Conservation (phyloP, 1,284 basidiomycete genomes). For the Cronartium quercuum region DNA sequence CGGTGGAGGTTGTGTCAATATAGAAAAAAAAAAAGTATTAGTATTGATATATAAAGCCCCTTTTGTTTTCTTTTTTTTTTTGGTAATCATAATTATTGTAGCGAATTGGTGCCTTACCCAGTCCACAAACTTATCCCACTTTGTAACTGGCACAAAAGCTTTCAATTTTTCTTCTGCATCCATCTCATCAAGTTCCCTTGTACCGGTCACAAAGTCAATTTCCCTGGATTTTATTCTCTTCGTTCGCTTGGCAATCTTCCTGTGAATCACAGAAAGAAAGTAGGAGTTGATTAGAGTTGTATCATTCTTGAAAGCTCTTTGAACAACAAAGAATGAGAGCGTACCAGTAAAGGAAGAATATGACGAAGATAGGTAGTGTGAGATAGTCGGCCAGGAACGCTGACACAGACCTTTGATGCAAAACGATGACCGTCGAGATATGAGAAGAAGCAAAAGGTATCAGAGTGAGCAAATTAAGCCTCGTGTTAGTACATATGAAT, state of each 20-base stretch:
- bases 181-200: conserved; percentile 59
- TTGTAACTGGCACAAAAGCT: conserved; percentile 19
- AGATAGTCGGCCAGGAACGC: conserved; percentile 65
- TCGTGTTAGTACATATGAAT: too few species aligned
- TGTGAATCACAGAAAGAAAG: not conserved
- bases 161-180: conserved; percentile 49
- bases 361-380: conserved; percentile 67
- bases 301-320: not conserved
- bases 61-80: not conserved
- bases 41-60: not conserved
- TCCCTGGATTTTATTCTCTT: conserved; percentile 29
- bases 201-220: conserved; percentile 51
- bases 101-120: conserved; percentile 5
- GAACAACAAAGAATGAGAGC: conserved; percentile 43
- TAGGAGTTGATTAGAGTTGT: not conserved
- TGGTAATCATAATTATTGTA: not conserved
- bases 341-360: conserved; percentile 62
- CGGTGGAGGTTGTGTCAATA: not conserved
- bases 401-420: conserved; percentile 37
- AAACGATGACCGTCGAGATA: too few species aligned
- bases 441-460: too few species aligned
- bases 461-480: too few species aligned
- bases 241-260: conserved; percentile 35
- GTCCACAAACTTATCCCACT: conserved; percentile 38
- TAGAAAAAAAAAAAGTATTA: not conserved